phyloP scores from a whole-genome alignment of 306 rosid genomes.

The Cercis canadensis region DNA sequence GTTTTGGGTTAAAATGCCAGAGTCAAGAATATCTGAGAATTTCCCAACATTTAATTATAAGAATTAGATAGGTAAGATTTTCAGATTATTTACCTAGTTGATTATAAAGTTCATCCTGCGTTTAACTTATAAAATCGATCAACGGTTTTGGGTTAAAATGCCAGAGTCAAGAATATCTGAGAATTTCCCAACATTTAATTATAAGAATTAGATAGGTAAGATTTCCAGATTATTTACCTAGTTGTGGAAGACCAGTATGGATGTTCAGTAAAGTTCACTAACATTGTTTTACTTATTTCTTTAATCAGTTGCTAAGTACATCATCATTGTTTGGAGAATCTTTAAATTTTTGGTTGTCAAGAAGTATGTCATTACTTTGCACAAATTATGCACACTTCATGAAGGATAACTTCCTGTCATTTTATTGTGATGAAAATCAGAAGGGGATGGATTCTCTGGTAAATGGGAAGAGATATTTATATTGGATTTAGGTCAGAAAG shows the following conservation, averaged over 20 bases:
- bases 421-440: not conserved
- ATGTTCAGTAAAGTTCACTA: conserved; percentile 4
- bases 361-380: not conserved
- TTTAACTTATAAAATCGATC: not conserved
- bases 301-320: not conserved
- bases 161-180: not conserved
- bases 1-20: not conserved
- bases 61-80: not conserved
- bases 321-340: conserved; percentile 2
- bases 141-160: not conserved
- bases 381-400: not conserved
- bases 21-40: not conserved
- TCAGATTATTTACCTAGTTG: not conserved
- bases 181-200: too few species aligned
- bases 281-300: conserved; percentile 8
- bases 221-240: not conserved
- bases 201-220: not conserved
- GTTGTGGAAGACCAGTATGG: conserved; percentile 8
- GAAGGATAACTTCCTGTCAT: not conserved
- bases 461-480: not conserved
- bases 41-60: too few species aligned
- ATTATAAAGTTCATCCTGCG: not conserved
- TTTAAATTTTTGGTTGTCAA: not conserved
- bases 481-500: not conserved
- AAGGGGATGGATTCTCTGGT: not conserved